phyloP scores from a whole-genome alignment of 169 alveolate species.

The Plasmodium relictum region DNA sequence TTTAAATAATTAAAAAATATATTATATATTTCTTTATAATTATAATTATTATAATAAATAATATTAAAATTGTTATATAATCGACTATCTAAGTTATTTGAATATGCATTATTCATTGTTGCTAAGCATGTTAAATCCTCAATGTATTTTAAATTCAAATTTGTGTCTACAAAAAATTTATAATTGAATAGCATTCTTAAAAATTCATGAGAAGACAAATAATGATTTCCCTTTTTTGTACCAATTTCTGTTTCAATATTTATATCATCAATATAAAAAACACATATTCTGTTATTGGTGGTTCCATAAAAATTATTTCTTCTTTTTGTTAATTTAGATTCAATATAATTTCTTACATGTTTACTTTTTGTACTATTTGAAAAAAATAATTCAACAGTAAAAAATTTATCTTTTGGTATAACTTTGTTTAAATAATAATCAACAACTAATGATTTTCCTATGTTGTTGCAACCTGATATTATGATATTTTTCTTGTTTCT shows the following conservation, averaged over 20 bases:
- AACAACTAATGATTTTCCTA: slow-evolving; percentile 63
- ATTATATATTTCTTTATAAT: slow-evolving; percentile 51
- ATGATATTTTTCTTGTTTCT: slow-evolving; percentile 66
- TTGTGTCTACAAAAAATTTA: slow-evolving; percentile 55
- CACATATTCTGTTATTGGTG: slow-evolving; percentile 54
- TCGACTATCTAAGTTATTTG: slow-evolving; percentile 17
- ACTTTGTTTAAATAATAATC: slow-evolving; percentile 61
- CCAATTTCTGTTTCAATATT: slow-evolving; percentile 66
- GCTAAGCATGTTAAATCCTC: slow-evolving; percentile 71
- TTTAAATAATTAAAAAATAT: slow-evolving; percentile 41
- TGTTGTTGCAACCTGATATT: slow-evolving; percentile 64
- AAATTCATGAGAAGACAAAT: slow-evolving; percentile 69
- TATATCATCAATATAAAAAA: slow-evolving; percentile 65
- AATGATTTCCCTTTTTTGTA: slow-evolving; percentile 26
- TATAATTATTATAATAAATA: slow-evolving; percentile 63
- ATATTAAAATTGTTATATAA: slow-evolving; percentile 62
- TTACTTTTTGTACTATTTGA: slow-evolving; percentile 68
- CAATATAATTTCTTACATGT: slow-evolving; percentile 71
- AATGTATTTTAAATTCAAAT: slow-evolving; percentile 32
- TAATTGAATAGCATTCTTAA: slow-evolving; percentile 58
- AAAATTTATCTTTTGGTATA: slow-evolving; percentile 56
- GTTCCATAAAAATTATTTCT: slow-evolving; percentile 70
- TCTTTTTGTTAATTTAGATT: slow-evolving; percentile 58
- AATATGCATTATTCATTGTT: slow-evolving; percentile 66
- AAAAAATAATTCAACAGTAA: slow-evolving; percentile 60